Evolutionary conservation across 768 basidiomycete genomes (phyloP), one percentile per base, ranked within the genome.

Genomic region (Lactarius indigo): DNA sequence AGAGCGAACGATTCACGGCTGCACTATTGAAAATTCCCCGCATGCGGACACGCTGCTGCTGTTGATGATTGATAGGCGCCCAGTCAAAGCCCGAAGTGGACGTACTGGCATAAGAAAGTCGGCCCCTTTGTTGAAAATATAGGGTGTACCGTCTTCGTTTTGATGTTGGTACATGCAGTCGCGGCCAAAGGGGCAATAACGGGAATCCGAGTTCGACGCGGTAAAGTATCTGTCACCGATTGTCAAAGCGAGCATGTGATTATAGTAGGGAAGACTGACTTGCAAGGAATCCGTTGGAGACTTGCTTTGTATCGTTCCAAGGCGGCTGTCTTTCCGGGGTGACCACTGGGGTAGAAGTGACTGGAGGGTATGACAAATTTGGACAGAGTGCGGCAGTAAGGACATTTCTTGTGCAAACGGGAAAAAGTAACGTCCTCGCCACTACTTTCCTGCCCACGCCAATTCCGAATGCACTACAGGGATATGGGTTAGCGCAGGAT

Each of bases 81-180:
- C 39, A 33, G 28, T 18, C 20, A 6, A 41, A 26, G n/a, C 4
- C 6, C 15, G 20, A 58, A 28, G 4, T 17, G 17, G 31, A 63
- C 81, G 42, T 68, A 87, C 87, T 66, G 74, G 79, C 83, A 89
- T 84, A 64, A 78, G 82, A 26, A 77, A 75, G 39, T 84, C 82
- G 26, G 81, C 81, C 7, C 89, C 90, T 50, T 84, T 76, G 44
- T 74, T 70, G 71, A 89, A 89, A 2, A 83, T 70, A 69, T 85
- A 79, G 0, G 79, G 79, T 10, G 88, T 84, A 13, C 91, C 91
- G 69, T 92, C 91, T 0, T 78, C 76, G 30, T 88, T 87, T 58
- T 78, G 70, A 72, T 94, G 91, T 70, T 85, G 82, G 73, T 92
- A 94, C 74, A 94, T 91, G 73, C 91, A 94, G 65, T 93, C 91